phyloP scores from a whole-genome alignment of 257 asterid genomes.

The Perilla frutescens region DNA sequence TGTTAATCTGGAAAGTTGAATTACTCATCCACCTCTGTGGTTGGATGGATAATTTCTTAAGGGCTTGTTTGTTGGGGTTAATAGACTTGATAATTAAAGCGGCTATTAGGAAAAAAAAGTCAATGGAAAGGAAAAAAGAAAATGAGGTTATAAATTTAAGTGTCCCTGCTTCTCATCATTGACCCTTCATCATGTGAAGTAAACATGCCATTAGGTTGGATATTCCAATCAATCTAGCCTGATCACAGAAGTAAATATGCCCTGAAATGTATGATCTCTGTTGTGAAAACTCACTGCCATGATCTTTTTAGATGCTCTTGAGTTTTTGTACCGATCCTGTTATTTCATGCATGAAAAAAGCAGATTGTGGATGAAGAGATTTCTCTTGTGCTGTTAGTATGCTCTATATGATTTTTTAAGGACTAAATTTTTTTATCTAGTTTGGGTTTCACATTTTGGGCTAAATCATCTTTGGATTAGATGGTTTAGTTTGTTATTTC shows the following conservation, averaged over 20 bases:
- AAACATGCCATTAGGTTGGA: too few species aligned
- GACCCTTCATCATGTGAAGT: too few species aligned
- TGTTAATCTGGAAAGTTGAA: too few species aligned
- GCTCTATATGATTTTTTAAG: not conserved
- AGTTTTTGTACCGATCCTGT: not conserved
- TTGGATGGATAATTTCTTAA: too few species aligned
- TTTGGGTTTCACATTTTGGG: constrained; percentile 17
- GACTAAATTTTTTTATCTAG: constrained; percentile 15
- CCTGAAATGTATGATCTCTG: constrained; percentile 7
- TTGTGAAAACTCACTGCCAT: not conserved
- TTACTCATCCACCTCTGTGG: too few species aligned
- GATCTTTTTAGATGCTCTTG: too few species aligned
- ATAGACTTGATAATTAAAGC: too few species aligned
- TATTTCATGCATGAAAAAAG: constrained; percentile 16
- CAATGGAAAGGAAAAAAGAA: too few species aligned
- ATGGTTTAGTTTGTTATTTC: constrained; percentile 25
- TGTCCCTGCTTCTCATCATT: too few species aligned
- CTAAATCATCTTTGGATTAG: not conserved
- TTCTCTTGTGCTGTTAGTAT: not conserved
- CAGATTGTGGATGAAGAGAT: not conserved
- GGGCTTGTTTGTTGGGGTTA: too few species aligned
- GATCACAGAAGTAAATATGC: not conserved
- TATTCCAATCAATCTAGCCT: not conserved
- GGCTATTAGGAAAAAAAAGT: too few species aligned
- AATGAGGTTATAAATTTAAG: too few species aligned